Percentiles rank a stretch among this genome's conserved stretches.
Conservation (phyloP, 192 early-diverging fungal species). For the Piromyces sp. region DNA sequence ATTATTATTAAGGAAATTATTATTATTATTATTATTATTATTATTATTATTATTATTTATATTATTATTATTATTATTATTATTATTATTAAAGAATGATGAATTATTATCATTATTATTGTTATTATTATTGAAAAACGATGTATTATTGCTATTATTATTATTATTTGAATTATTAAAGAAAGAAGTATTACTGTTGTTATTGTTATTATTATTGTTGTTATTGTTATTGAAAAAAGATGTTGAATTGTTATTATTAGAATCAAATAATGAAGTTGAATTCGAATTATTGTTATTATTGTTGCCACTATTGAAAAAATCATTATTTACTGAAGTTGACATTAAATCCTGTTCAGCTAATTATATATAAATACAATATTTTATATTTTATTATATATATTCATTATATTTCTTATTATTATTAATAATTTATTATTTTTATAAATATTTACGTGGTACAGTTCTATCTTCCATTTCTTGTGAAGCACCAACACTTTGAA, state of each 20-base stretch:
- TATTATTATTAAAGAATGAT: background rate
- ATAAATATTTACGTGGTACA: background rate
- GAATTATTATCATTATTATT: background rate
- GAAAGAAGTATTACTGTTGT: background rate
- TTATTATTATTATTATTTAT: too few species aligned
- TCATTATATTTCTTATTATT: background rate
- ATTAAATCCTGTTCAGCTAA: background rate
- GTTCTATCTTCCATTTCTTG: background rate
- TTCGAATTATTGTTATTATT: background rate
- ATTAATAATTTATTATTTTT: background rate
- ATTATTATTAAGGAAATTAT: too few species aligned
- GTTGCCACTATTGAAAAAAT: background rate
- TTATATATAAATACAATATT: too few species aligned
- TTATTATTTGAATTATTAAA: too few species aligned
- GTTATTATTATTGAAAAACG: background rate
- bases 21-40: too few species aligned
- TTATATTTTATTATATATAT: too few species aligned
- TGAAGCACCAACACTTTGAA: background rate
- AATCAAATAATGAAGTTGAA: background rate
- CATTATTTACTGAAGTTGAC: background rate
- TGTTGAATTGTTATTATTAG: too few species aligned
- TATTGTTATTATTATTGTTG: background rate
- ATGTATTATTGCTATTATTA: too few species aligned
- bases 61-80: too few species aligned
- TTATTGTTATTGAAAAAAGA: too few species aligned